Base-by-base conservation (phyloP, 2,329 filamentous ascomycete genomes). In the Fusarium nurragi region DNA sequence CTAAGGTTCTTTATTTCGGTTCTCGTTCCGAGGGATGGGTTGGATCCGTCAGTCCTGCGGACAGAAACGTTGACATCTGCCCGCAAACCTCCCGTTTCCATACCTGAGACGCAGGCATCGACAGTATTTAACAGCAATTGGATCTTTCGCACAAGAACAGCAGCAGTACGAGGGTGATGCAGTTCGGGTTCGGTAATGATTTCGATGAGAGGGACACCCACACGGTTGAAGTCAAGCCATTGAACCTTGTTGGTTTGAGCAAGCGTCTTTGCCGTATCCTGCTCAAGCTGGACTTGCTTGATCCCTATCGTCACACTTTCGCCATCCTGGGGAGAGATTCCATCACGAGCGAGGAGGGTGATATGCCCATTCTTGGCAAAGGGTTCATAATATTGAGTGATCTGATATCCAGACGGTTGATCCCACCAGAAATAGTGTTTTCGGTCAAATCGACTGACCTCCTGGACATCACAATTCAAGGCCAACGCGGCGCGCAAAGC, bases 361-460 rank as follows among this genome's bases (percentile, higher is more conserved):
- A 98, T 81, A 36, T 81, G 78, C 3, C 95, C 95, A 70, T 93
- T 83, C 60, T 83, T 87, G 2, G 88, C 88, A 67, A 90, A 87
- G 0, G 88, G 88, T 56, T 88, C 81, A 76, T 98, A 97, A 79
- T 94, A 98, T 75, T 99, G 95, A 3, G 95, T 99, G 64, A 99
- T 97, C 77, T 99, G 95, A 77, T 99, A 99, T 0, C 95, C 95
- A 0, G 92, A 86, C 1, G 95, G 95, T 77, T 99, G 95, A 77
- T 99, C 95, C 86, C 95, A 97, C 81, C 97, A 97, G 78, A 99
- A 98, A 78, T 99, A 99, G 77, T 99, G 95, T 77, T 99, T 99
- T 65, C 95, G 86, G 77, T 99, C 95, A 79, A 97, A 99, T 51
- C 87, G 87, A 76, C 93, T 97, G 69, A 86, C 84, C 2, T 79